A percentile compares a stretch with the other conserved stretches of the same genome.
Evolutionary conservation across 768 basidiomycete genomes (phyloP).

Genomic region (Podaxis sp.): DNA sequence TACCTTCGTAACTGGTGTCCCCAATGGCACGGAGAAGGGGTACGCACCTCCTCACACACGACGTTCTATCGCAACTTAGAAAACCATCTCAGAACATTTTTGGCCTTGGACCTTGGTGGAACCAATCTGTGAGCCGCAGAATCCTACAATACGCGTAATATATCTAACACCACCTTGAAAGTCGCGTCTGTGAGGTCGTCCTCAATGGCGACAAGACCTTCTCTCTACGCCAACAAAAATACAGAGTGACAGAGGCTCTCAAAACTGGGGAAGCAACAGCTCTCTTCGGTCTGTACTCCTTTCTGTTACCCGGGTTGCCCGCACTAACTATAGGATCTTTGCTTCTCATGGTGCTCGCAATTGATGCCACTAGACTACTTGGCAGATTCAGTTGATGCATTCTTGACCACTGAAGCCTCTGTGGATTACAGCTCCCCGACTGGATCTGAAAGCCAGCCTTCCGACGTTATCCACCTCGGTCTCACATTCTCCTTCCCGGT

Average conservation of each 20-base stretch:
- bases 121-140: conserved; percentile 80
- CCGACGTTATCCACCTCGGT: conserved; percentile 58
- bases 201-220: conserved; percentile 91
- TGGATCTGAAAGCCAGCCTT: conserved; percentile 14
- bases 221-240: conserved; percentile 90
- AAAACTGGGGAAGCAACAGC: conserved; percentile 88
- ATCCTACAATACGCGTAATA: neutral
- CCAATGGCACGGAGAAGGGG: conserved; percentile 93
- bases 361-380: conserved; percentile 72
- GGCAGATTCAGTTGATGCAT: conserved; percentile 93
- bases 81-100: conserved; percentile 69
- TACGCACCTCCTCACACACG: conserved; percentile 30
- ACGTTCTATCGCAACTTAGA: conserved; percentile 5
- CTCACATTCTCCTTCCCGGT: conserved; percentile 98
- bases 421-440: conserved; percentile 35
- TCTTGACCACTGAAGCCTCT: conserved; percentile 63
- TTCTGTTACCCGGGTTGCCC: conserved; percentile 8
- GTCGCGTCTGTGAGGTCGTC: conserved; percentile 92
- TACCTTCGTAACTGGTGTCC: conserved; percentile 92
- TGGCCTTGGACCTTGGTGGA: conserved; percentile 94
- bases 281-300: conserved; percentile 66
- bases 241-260: conserved; percentile 88
- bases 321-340: neutral
- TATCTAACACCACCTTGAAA: conserved; percentile 26
- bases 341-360: conserved; percentile 5